Evolutionary conservation across 805 yeast species (phyloP), one percentile per base, ranked within the genome.

Genomic region (Pichia kluyveri): DNA sequence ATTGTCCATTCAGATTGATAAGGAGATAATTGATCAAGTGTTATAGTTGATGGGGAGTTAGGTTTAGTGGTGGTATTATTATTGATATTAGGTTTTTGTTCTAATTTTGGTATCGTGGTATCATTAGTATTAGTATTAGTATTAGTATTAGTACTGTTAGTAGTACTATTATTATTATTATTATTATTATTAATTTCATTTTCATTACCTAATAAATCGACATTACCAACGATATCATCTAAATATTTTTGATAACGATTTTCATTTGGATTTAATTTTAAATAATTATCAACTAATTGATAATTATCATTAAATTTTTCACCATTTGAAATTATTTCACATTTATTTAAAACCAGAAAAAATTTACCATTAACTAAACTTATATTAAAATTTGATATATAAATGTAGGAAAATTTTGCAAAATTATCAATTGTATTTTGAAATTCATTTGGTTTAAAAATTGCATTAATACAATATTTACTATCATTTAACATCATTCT

Each of bases 1-100:
- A 93, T 86, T 8, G 91, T 83, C 98, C 98, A 93, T 45, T 75
- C 72, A 61, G 82, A 84, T 63, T 86, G 93, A 63, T 86, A 93
- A 9, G 98, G 98, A 12, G 96, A 87, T 45, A 93, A 70, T 53
- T 83, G 87, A 60, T 87, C 96, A 56, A 90, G 86, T 11, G 95
- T 84, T 56, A 77, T 78, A 34, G 43, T 46, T 12, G 49, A 36
- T 12, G 52, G 54, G 34, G 42, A 27, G 28, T 47, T 45, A 9
- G 50, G 46, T 12, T 39, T 37, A n/a, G 46, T 59, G 26, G 2
- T 14, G 9, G 8, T 12, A 30, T 2, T 10, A 30, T 9, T 10
- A 10, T 4, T 30, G 5, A 2, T 10, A 10, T 14, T 32, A 14
- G 37, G 9, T 32, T 32, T 32, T 56, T 54, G 27, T 59, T 51